Evolutionary conservation across 108 stramenopile species (phyloP), one percentile per base, ranked within the genome.

Genomic region (Mayamaea pseudoterrestris): DNA sequence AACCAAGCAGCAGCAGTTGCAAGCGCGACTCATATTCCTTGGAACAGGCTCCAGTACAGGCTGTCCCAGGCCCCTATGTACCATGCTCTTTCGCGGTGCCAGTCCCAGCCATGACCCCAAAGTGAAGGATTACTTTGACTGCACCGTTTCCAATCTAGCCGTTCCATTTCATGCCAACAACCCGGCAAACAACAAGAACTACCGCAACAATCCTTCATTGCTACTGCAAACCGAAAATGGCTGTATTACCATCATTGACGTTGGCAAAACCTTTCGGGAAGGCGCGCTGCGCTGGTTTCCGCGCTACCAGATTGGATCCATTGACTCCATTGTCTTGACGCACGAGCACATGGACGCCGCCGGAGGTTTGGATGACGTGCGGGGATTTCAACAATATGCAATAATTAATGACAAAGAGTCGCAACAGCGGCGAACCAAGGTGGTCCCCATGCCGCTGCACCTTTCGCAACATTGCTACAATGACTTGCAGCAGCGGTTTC

Each of bases 201-300:
- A 91, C 49, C 55, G 89, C 26, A 81, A 81, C 47, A 91, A 91
- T 53, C 83, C 89, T 16, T 68, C 70, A 36, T 50, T 91, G 23
- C 60, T 91, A 45, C 71, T 86, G 50, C 41, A 55, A 21, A 68
- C 76, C 50, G 43, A 53, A 20, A 53, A 65, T 12, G 21, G 37
- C 16, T 56, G 62, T 50, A 76, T 77, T 24, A 67, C 83, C 21
- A 49, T 91, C 11, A 83, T 91, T 55, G 89, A 91, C 50, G 80
- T 68, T n/a, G 89, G 89, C 18, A 91, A 91, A 47, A 91, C 89
- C 12, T 91, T 91, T 54, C 81, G 83, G 24, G 89, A 91, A 53
- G 53, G 46, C 47, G 55, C 83, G 21, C 28, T 86, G 24, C 50
- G 89, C 57, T 90, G 88, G 88, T 78, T 84, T 63, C 88, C 88